phyloP scores from a whole-genome alignment of 441 rosid species.

The Mallotus repandus region DNA sequence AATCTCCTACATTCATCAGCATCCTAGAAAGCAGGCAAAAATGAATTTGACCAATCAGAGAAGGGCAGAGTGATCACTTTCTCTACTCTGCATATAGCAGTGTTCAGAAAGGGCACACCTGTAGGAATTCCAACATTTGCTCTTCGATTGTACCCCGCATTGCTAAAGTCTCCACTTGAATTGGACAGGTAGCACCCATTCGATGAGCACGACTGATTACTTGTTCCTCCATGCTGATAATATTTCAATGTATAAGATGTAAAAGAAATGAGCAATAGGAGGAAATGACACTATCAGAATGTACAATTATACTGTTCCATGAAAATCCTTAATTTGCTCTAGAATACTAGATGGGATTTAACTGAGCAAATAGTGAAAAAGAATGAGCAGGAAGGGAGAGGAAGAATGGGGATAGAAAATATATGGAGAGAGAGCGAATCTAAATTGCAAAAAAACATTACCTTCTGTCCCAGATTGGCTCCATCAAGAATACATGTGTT shows the following conservation, averaged over 20 bases:
- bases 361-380: not conserved
- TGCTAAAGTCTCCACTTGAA: constrained; percentile 82
- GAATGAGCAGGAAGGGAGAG: too few species aligned
- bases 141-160: constrained; percentile 95
- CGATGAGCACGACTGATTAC: constrained; percentile 98
- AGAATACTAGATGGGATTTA: not conserved
- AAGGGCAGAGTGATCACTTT: not conserved
- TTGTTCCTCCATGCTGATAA: constrained; percentile 92
- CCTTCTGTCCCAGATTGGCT: constrained; percentile 99
- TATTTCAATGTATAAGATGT: constrained; percentile 10
- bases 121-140: constrained; percentile 82
- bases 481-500: constrained; percentile 83
- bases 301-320: not conserved
- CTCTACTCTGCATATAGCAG: not conserved
- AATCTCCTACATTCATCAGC: constrained; percentile 52
- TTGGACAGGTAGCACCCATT: constrained; percentile 95
- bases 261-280: not conserved
- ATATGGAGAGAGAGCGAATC: not conserved
- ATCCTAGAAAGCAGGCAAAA: constrained; percentile 41
- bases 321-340: not conserved
- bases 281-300: not conserved
- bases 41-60: not conserved
- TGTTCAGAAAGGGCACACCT: constrained; percentile 36
- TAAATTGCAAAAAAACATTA: constrained; percentile 19
- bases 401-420: not conserved